Percentiles rank a stretch among this genome's conserved stretches.
These are phyloP conservation scores for Meyerozyma smithsonii DNA, from an alignment of 1,139 yeast species.

Conservation along the genomic window DNA sequence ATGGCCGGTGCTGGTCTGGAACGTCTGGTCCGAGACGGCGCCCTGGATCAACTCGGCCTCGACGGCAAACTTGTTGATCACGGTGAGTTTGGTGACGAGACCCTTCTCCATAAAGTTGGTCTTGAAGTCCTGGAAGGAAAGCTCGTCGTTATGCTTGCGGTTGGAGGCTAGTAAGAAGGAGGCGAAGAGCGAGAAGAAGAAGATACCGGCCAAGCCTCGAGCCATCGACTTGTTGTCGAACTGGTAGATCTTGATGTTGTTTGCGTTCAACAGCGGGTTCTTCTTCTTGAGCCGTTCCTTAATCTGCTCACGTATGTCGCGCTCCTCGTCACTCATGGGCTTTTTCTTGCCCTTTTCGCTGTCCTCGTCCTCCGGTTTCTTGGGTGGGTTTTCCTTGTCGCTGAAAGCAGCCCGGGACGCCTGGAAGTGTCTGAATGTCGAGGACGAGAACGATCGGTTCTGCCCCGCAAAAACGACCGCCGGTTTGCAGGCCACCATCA, in stretches of 20 bases:
- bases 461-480: background rate
- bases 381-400: constrained; percentile 9
- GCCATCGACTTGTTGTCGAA: constrained; percentile 22
- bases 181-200: constrained; percentile 1
- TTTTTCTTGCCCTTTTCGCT: constrained; percentile 9
- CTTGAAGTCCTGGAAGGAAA: constrained; percentile 91
- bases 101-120: constrained; percentile 80
- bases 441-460: background rate
- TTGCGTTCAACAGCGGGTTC: constrained; percentile 26
- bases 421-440: background rate
- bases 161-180: constrained; percentile 11
- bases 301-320: constrained; percentile 30
- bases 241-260: constrained; percentile 29
- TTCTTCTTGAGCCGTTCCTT: constrained; percentile 28
- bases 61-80: constrained; percentile 73
- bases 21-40: constrained; percentile 42
- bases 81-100: constrained; percentile 68
- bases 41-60: constrained; percentile 66
- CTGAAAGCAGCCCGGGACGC: background rate
- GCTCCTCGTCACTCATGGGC: constrained; percentile 18
- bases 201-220: constrained; percentile 1
- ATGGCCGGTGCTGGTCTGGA: constrained; percentile 30
- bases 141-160: constrained; percentile 28
- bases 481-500: background rate
- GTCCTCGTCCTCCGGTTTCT: constrained; percentile 9